These are phyloP conservation scores for Coprinellus micaceus DNA, from an alignment of 768 basidiomycete genomes.

Conservation along the genomic window DNA sequence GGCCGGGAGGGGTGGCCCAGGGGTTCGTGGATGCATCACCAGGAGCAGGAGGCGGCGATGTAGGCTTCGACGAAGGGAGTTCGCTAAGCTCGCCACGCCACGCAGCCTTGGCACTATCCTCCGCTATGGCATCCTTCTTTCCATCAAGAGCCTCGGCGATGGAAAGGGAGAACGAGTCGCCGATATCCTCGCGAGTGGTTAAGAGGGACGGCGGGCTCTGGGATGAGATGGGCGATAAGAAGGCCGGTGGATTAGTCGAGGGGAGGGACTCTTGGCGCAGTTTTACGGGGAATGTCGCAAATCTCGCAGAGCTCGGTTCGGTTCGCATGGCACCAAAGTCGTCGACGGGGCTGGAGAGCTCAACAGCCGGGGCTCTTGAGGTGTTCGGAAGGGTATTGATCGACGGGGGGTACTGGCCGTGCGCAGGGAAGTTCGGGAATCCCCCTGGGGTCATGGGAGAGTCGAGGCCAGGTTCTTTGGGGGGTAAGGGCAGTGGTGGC, in stretches of 20 bases:
- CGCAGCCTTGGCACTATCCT: conserved; percentile 5
- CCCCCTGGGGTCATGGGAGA: neutral
- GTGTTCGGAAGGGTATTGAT: conserved; percentile 13
- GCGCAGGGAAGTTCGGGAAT: neutral
- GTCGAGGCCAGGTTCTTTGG: neutral
- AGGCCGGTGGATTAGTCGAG: conserved; percentile 28
- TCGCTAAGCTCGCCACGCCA: conserved; percentile 13
- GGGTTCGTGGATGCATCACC: conserved; percentile 2
- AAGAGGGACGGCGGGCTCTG: conserved; percentile 7
- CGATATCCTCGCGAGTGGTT: conserved; percentile 1
- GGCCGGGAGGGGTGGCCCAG: conserved; percentile 1
- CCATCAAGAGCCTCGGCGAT: conserved; percentile 29
- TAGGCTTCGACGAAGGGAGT: conserved; percentile 5
- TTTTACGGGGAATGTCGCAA: conserved; percentile 66
- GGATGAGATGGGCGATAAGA: conserved; percentile 4
- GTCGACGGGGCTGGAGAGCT: conserved; percentile 11
- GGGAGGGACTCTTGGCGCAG: conserved; percentile 22
- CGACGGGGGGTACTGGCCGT: neutral
- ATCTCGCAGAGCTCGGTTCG: conserved; percentile 41
- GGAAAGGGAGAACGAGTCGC: conserved; percentile 32
- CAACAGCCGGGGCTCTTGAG: conserved; percentile 17
- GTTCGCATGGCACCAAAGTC: neutral
- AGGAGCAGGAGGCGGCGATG: neutral
- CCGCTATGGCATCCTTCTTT: conserved; percentile 2
- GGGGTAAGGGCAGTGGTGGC: conserved; percentile 5